phyloP scores from a whole-genome alignment of 495 filamentous ascomycete genomes.

The Ramalina intermedia region DNA sequence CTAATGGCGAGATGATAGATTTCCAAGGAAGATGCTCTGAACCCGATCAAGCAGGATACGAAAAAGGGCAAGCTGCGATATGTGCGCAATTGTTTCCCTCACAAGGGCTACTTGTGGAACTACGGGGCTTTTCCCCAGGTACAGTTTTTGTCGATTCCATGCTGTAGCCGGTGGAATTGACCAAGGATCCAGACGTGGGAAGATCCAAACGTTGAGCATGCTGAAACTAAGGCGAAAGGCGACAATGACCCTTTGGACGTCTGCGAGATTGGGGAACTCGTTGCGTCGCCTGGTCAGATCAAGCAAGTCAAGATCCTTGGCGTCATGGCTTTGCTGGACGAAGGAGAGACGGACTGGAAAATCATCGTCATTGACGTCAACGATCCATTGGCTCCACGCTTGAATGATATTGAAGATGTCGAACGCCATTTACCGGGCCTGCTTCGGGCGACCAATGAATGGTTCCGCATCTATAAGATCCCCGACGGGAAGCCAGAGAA shows the following conservation, averaged over 20 bases:
- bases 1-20: constrained; percentile 39
- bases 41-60: constrained; percentile 77
- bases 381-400: constrained; percentile 88
- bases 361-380: constrained; percentile 98
- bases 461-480: constrained; percentile 99
- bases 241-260: constrained; percentile 99
- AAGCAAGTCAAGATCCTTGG: constrained; percentile 99
- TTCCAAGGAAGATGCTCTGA: constrained; percentile 90
- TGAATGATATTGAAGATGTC: constrained; percentile 98
- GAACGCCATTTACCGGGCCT: constrained; percentile 96
- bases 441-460: constrained; percentile 96
- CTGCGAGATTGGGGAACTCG: constrained; percentile 97
- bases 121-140: constrained; percentile 99
- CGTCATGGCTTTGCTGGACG: constrained; percentile 97
- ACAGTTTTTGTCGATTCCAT: constrained; percentile 16
- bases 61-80: constrained; percentile 52
- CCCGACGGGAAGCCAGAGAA: constrained; percentile 99
- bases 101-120: constrained; percentile 99
- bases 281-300: constrained; percentile 86
- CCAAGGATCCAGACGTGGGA: constrained; percentile 73
- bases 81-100: constrained; percentile 99
- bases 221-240: constrained; percentile 99
- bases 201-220: constrained; percentile 87
- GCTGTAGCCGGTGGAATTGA: not conserved
- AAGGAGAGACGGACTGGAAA: constrained; percentile 99